Evolutionary conservation across 2,329 filamentous ascomycete species (phyloP), one percentile per base, ranked within the genome.

Genomic region (Coniochaeta hoffmannii): DNA sequence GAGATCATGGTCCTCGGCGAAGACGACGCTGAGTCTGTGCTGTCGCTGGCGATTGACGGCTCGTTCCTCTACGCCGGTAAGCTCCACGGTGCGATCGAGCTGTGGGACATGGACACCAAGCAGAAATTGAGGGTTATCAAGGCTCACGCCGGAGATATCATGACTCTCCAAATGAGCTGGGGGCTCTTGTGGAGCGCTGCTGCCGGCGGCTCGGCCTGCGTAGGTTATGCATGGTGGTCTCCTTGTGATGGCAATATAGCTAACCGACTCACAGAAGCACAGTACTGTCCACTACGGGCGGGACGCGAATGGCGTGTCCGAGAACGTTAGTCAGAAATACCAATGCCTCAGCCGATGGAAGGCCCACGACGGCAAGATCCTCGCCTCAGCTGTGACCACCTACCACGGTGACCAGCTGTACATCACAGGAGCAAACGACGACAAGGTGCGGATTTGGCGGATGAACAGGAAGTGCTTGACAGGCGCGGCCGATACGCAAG

Each of bases 81-180:
- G 62, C 81, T 91, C 1, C 86, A 89, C 36, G 95, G 94, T 22
- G 82, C 96, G 53, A 84, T 99, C 57, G 93, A 97, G 68, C 83
- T 99, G 11, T 99, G 95, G 93, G 95, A 99, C 67, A 78, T 99
- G 14, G 93, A 97, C 67, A 97, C 94, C 0, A 86, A 88, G 54
- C 94, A 99, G 71, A 86, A 94, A 51, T 79, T 99, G 46, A 82
- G 94, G 56, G 91, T 90, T 17, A 87, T 99, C 65, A 91, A 88
- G 66, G 85, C 87, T 1, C 88, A 91, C 62, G 83, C 82, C 32
- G 86, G 86, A 44, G 90, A 97, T 68, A 83, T 97, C 51, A 90
- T 95, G 77, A 87, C 90, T 0, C 76, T 97, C 44, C 87, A 90
- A 60, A 87, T 97, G 70, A 87, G 89, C 24, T 90, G 89, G 72